These are phyloP conservation scores for Aureoboletus auriporus DNA, from an alignment of 768 basidiomycete species.

Conservation along the genomic window DNA sequence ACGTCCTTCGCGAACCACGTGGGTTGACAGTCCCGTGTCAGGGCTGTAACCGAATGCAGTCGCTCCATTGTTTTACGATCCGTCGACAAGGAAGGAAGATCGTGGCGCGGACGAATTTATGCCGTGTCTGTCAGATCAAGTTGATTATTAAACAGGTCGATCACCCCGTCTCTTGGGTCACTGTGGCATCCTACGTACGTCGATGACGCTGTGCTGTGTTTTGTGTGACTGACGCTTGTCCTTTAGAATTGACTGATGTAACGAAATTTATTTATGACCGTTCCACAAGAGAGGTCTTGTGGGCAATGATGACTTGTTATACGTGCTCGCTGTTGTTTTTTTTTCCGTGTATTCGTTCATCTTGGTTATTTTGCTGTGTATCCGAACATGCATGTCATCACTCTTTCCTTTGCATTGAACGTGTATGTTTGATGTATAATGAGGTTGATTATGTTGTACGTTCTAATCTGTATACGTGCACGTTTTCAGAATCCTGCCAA, in stretches of 20 bases:
- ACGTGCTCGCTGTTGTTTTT: too few relatives aligned
- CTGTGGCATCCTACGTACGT: conserved; percentile 16
- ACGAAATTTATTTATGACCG: conserved; percentile 1
- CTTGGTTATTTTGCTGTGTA: not conserved
- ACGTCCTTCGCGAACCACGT: conserved; percentile 23
- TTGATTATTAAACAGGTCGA: conserved; percentile 21
- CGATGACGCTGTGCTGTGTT: not conserved
- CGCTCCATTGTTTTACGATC: conserved; percentile 25
- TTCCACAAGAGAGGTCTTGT: not conserved
- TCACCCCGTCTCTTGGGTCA: conserved; percentile 21
- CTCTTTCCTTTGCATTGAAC: not conserved
- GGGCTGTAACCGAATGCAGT: conserved; percentile 26
- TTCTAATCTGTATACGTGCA: too few relatives aligned
- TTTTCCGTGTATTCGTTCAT: not conserved
- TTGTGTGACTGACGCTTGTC: conserved; percentile 4
- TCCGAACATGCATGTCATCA: not conserved
- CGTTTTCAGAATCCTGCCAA: too few relatives aligned
- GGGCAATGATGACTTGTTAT: not conserved
- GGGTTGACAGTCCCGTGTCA: conserved; percentile 22
- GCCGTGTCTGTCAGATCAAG: conserved; percentile 30
- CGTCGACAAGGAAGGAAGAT: conserved; percentile 14
- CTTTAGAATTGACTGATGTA: conserved; percentile 5
- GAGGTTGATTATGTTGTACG: too few relatives aligned
- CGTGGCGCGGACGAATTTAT: conserved; percentile 21
- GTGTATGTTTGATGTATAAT: not conserved